These are phyloP conservation scores for Alternaria consortialis DNA, from an alignment of 2,329 filamentous ascomycete genomes.

Conservation along the genomic window DNA sequence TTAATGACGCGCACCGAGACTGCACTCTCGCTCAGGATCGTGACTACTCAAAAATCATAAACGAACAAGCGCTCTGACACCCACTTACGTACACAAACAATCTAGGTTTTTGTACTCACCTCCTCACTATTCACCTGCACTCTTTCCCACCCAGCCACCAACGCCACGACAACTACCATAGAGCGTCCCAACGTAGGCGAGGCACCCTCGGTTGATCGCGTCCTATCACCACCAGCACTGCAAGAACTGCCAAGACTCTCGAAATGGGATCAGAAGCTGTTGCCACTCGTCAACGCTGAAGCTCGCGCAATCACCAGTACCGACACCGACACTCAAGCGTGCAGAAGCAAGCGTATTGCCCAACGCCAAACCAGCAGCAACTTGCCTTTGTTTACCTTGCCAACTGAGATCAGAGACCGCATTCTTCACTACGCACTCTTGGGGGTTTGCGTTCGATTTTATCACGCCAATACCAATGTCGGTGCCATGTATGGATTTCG, in stretches of 20 bases:
- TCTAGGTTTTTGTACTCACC: background rate
- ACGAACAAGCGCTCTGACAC: background rate
- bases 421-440: background rate
- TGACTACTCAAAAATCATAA: background rate
- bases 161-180: background rate
- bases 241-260: background rate
- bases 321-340: background rate
- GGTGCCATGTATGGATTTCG: slow-evolving; percentile 2
- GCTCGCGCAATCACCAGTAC: background rate
- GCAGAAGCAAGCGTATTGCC: background rate
- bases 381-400: background rate
- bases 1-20: background rate
- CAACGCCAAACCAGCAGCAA: background rate
- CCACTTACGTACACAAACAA: background rate
- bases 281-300: too few species aligned
- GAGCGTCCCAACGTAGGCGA: background rate
- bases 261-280: background rate
- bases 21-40: background rate
- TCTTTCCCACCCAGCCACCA: background rate
- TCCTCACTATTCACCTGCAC: background rate
- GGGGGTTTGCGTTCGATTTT: background rate
- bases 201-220: background rate
- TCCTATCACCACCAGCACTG: background rate
- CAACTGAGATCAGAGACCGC: background rate
- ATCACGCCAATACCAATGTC: slow-evolving; percentile 7